Evolutionary conservation across 2,329 filamentous ascomycete species (phyloP).

Genomic region (Dothideomycetes sp.): DNA sequence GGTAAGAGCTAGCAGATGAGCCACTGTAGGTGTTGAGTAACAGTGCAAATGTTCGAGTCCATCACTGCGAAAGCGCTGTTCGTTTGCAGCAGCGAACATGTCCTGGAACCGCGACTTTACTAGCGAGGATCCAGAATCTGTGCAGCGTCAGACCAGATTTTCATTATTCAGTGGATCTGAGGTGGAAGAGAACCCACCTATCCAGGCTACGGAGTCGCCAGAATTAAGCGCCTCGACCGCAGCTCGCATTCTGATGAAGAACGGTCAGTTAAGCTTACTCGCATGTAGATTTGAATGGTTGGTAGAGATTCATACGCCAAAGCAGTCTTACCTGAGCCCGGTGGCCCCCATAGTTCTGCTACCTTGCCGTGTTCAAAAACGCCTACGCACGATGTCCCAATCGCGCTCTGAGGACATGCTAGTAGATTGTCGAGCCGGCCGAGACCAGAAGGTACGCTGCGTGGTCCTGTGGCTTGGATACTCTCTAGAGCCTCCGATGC

Average conservation of each 20-base stretch:
- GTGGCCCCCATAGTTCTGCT: constrained; percentile 79
- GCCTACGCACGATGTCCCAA: constrained; percentile 20
- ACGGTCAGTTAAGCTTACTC: background rate
- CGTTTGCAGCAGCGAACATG: constrained; percentile 25
- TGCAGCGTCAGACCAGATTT: background rate
- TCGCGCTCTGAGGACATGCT: constrained; percentile 13
- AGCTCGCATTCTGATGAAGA: constrained; percentile 51
- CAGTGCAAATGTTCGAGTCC: constrained; percentile 46
- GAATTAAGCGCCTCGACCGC: constrained; percentile 51
- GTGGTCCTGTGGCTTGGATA: constrained; percentile 40
- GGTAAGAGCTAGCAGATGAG: constrained; percentile 62
- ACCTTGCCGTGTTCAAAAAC: constrained; percentile 68
- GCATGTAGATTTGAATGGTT: background rate
- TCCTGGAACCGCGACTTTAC: constrained; percentile 36
- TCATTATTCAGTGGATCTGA: background rate
- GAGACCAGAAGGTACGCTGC: constrained; percentile 37
- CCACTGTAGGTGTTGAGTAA: constrained; percentile 46
- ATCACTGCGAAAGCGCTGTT: too few species aligned
- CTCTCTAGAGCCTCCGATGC: constrained; percentile 61
- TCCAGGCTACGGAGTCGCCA: constrained; percentile 62
- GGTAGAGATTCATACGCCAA: constrained; percentile 52
- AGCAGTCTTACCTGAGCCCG: constrained; percentile 74
- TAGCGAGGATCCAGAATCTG: constrained; percentile 40
- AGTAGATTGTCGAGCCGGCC: constrained; percentile 35
- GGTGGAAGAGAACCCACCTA: constrained; percentile 49